Evolutionary conservation across 495 filamentous ascomycete genomes (phyloP), one percentile per base, ranked within the genome.

Genomic region (Penicillium samsonianum): DNA sequence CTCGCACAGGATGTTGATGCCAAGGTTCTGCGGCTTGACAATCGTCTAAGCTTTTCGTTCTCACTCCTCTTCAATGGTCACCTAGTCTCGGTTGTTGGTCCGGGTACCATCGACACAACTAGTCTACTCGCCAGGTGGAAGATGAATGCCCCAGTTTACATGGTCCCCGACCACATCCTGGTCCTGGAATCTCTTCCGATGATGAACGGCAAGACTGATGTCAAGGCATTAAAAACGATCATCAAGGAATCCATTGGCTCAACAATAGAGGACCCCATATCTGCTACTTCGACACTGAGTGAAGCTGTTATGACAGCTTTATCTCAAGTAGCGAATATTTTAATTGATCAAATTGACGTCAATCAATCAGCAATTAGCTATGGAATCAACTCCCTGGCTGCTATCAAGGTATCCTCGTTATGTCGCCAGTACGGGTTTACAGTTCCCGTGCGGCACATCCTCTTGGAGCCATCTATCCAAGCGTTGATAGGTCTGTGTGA

Each of bases 1-100:
- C 50, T 63, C 7, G 61, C 50, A 16, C 14, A 25, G 16, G 57
- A 63, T 38, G 51, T 60, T 44, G 57, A 50, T 17, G 50, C 50
- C 33, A 41, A 25, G 19, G 12, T 42, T 37, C 19, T 23, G 17
- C 50, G 17, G 22, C 33, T 52, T 20, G 35, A 52, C 30, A 6
- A 22, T 6, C 19, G 25, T 26, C 11, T 52, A 22, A 52, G 16
- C n/a, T 22, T 28, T 6, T n/a, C 38, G 16, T 52, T 52, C 19
- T 52, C 50, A 14, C 19, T 50, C 10, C 25, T 50, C 9, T 22
- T 38, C 10, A 20, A 50, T 22, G 35, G 30, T 6, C 30, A 22
- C 8, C 48, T 50, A 31, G 17, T 33, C 48, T 35, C 48, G 8
- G 31, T 37, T 11, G 30, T 50, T 22, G 48, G 30, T 33, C 31